Evolutionary conservation across 768 basidiomycete genomes (phyloP).

Genomic region (Strobilomyces echinocephalus): DNA sequence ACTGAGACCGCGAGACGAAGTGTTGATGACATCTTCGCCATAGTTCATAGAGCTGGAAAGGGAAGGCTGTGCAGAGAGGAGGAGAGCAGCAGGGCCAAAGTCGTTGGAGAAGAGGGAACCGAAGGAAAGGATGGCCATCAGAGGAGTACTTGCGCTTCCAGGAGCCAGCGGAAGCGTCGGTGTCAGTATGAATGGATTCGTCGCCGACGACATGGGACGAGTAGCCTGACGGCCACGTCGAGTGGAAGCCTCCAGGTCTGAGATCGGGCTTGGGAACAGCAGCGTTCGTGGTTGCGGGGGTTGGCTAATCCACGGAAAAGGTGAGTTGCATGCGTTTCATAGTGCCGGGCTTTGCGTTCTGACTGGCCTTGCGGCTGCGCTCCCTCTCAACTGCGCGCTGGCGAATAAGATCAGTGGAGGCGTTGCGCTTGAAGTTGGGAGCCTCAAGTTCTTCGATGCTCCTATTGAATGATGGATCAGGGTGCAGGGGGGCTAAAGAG

Average conservation of each 20-base stretch:
- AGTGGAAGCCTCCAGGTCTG: constrained; percentile 47
- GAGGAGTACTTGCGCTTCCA: constrained; percentile 25
- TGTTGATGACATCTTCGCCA: constrained; percentile 60
- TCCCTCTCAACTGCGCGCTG: constrained; percentile 81
- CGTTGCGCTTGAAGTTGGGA: constrained; percentile 75
- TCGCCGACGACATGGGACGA: constrained; percentile 34
- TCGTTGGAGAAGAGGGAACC: constrained; percentile 65
- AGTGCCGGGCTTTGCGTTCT: constrained; percentile 59
- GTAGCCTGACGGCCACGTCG: constrained; percentile 38
- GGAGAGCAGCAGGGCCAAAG: constrained; percentile 71
- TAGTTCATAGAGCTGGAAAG: constrained; percentile 63
- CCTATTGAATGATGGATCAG: constrained; percentile 35
- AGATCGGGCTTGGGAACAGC: constrained; percentile 59
- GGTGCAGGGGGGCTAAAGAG: constrained; percentile 9
- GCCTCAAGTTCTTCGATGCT: constrained; percentile 82
- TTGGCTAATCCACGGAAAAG: constrained; percentile 74
- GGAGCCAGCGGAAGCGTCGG: constrained; percentile 25
- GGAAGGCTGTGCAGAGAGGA: constrained; percentile 61
- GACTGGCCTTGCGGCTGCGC: constrained; percentile 66
- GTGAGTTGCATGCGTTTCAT: constrained; percentile 91
- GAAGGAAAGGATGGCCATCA: constrained; percentile 41
- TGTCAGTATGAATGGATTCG: constrained; percentile 11
- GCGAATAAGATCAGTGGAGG: constrained; percentile 74
- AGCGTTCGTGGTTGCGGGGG: constrained; percentile 39
- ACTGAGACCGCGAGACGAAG: constrained; percentile 49